Base-by-base conservation (phyloP, 192 early-diverging fungal genomes). In the Coemansia umbellata region DNA sequence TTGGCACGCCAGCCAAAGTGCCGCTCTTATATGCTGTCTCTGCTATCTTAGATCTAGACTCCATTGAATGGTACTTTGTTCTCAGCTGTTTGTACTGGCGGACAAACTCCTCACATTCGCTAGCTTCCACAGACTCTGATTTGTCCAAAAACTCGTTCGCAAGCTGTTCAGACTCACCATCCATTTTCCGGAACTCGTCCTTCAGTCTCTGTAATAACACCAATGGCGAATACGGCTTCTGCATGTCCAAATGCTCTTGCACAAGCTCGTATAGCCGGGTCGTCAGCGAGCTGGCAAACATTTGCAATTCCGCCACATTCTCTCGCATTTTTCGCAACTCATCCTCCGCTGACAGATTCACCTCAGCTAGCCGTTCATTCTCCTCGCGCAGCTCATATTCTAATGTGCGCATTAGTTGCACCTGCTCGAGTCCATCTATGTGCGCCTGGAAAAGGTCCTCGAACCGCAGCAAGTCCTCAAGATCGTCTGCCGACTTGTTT, bases 391-490 rank as follows among this genome's bases (percentile, higher is more conserved):
- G 48, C 65, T 78, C 76, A 30, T 73, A 66, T 43, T 78, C 69
- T 1, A 78, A 53, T 8, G 76, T 78, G 3, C 70, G 54, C 64
- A 71, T 78, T 48, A 78, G 52, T 56, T 78, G 76, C 14, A 78
- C 66, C 31, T 78, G 76, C 47, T 78, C 76, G 15, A 78, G 58
- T 26, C 76, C 76, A 37, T 78, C 67, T 19, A 78, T 73, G 33
- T 78, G 70, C 19, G 76, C 69, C 36, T 73, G 76, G 47, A 78
- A 78, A 37, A 78, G 58, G 49, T 78, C 76, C 30, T 73, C 76
- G 47, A 66, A 78, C 13, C 65, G 69, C 23, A 78, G 42, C 3
- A 78, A 56, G 44, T 78, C 76, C 32, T 72, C 65, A 0, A 78
- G 53, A 53, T 78, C 76, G 28, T 73, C 76, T 1, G 76, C 69